Evolutionary conservation across 2,329 filamentous ascomycete species (phyloP), one percentile per base, ranked within the genome.

Genomic region (Emmonsia crescens): DNA sequence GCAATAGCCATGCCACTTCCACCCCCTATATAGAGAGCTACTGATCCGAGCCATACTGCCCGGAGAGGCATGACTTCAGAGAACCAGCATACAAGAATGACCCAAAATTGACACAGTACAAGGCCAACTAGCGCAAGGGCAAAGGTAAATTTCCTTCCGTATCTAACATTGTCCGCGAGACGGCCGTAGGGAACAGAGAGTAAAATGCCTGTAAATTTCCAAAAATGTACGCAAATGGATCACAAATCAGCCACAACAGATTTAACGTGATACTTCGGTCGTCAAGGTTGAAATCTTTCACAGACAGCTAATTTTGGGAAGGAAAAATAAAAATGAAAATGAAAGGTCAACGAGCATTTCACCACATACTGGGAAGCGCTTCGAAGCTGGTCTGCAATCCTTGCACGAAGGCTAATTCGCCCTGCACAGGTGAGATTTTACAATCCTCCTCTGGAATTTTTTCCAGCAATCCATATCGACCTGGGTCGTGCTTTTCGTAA

Each of bases 331-430:
- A 8, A 4, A 29, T 29, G 24, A 19, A 6, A 0, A 49, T 10
- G 42, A 48, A 44, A 21, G 14, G 2, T 21, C 16, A 14, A 40
- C 9, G 19, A 33, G 16, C 10, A 36, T 10, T 27, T n/a, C 8
- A 33, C 29, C 12, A 65, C 72, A 48, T 72, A 74, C 75, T 74
- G 44, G 75, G 63, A 36, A 75, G 62, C 3, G 74, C 76, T 66
- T 80, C 77, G 63, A 80, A 81, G 60, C 78, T 78, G 63, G 79
- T 78, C 67, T 76, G 74, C 70, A 79, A 79, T 1, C 78, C 79
- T 64, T 80, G 79, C 14, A 82, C 76, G 60, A 77, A 76, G 0
- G 79, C 79, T 65, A 82, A 65, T 67, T 78, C 75, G 55, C 78
- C 73, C 65, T 82, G 79, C 24, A 82, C 74, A 49, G 72, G 72